Evolutionary conservation across 345 rosid species (phyloP), one percentile per base, ranked within the genome.

Genomic region (Murraya koenigii): DNA sequence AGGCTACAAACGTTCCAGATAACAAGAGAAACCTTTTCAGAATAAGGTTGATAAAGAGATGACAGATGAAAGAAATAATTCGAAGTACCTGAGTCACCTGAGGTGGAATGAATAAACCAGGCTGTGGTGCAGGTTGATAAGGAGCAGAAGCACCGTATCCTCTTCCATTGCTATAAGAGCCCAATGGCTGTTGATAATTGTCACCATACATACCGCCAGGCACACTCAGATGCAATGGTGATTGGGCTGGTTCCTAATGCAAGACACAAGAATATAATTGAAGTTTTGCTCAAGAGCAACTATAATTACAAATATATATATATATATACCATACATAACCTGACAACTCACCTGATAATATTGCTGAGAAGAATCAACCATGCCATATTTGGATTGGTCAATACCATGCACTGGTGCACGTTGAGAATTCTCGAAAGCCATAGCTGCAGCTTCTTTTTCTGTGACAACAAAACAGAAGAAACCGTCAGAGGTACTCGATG

Each of bases 51-150:
- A 19, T 75, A 25, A 32, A 15, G 9, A 54, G 78, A 33, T 66
- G 44, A 52, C 23, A 66, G n/a, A 65, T 66, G 19, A 64, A 17
- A 32, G 7, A 32, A 52, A 33, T 17, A 69, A 49, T 35, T 75
- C 36, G 1, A 77, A 69, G 63, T 87, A 97, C 98, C 97, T 87
- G 93, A 15, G 90, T 86, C 65, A 89, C 79, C 72, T 79, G 91
- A n/a, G 90, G 86, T 78, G 94, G 97, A 87, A 95, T 82, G 83
- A 85, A 90, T 88, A 90, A 89, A 33, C 84, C 73, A 47, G 92
- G 84, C 77, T 82, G 81, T 25, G 80, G 83, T 66, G 85, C 73
- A 79, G 93, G 83, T 72, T 85, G 87, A 80, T 76, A 83, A 10
- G 80, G 75, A 59, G 82, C 55, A 82, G 92, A 66, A 84, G 89